These are phyloP conservation scores for Trichophyton schoenleinii DNA, from an alignment of 2,329 filamentous ascomycete genomes.

Conservation along the genomic window DNA sequence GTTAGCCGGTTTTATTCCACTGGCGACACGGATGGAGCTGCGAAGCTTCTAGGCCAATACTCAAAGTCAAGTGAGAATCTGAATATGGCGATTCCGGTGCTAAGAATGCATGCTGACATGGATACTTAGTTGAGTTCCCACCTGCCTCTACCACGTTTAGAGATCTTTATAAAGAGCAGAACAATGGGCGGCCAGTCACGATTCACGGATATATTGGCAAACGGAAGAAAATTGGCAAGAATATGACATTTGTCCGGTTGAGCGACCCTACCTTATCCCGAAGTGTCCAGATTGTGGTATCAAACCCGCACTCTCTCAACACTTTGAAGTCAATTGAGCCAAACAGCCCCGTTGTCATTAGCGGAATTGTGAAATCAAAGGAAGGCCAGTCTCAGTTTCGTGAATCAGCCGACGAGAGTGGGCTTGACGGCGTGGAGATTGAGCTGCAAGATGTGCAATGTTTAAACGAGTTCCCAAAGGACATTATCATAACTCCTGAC, in stretches of 20 bases:
- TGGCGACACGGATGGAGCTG: slow-evolving; percentile 6
- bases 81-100: neutral
- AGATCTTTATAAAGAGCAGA: slow-evolving; percentile 22
- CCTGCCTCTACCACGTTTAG: slow-evolving; percentile 31
- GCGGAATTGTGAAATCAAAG: slow-evolving; percentile 36
- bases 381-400: slow-evolving; percentile 11
- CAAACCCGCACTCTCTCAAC: slow-evolving; percentile 26
- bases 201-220: slow-evolving; percentile 62
- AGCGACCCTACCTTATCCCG: slow-evolving; percentile 32
- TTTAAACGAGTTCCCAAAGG: slow-evolving; percentile 60
- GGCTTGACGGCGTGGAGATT: slow-evolving; percentile 44
- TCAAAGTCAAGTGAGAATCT: slow-evolving; percentile 26
- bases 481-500: slow-evolving; percentile 63
- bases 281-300: slow-evolving; percentile 39
- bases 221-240: slow-evolving; percentile 54
- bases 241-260: slow-evolving; percentile 57
- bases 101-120: neutral
- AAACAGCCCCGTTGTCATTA: slow-evolving; percentile 44
- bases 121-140: slow-evolving; percentile 35
- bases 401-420: neutral
- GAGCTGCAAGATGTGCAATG: slow-evolving; percentile 49
- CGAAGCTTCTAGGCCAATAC: neutral
- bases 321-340: slow-evolving; percentile 34
- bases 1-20: slow-evolving; percentile 6
- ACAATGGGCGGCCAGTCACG: slow-evolving; percentile 34